A percentile compares a stretch with the other conserved stretches of the same genome.
Evolutionary conservation across 2,329 filamentous ascomycete genomes (phyloP).

Genomic region (Zopfia rhizophila): DNA sequence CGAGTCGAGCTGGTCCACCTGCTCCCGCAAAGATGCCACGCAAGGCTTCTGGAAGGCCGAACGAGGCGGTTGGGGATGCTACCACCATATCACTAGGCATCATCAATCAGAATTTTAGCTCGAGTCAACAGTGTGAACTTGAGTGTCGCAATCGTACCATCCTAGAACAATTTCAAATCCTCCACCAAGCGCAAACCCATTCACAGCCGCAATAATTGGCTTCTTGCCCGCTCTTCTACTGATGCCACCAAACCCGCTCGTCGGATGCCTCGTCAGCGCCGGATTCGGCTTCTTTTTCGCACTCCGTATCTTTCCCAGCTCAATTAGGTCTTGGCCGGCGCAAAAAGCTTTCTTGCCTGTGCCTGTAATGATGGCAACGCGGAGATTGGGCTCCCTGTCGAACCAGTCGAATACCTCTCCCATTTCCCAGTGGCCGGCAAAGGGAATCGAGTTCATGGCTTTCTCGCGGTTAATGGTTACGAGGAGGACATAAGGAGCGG

Average conservation of each 20-base stretch:
- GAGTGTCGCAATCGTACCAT: slow-evolving; percentile 54
- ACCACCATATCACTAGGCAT: slow-evolving; percentile 61
- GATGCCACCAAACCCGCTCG: slow-evolving; percentile 65
- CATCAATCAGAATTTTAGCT: slow-evolving; percentile 16
- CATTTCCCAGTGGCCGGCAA: slow-evolving; percentile 59
- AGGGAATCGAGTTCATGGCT: slow-evolving; percentile 59
- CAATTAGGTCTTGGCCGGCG: slow-evolving; percentile 66
- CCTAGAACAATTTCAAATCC: slow-evolving; percentile 68
- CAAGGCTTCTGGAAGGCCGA: slow-evolving; percentile 65
- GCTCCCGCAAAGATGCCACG: slow-evolving; percentile 65
- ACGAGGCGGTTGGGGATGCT: slow-evolving; percentile 62
- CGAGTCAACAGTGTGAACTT: slow-evolving; percentile 4
- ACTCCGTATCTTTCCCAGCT: slow-evolving; percentile 44
- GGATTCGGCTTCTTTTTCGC: slow-evolving; percentile 36
- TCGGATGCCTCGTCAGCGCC: slow-evolving; percentile 51
- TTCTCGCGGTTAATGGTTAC: slow-evolving; percentile 64
- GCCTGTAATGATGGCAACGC: slow-evolving; percentile 61
- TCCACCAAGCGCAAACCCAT: slow-evolving; percentile 67
- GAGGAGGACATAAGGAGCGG: slow-evolving; percentile 60
- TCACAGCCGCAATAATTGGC: slow-evolving; percentile 69
- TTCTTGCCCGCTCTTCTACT: slow-evolving; percentile 68
- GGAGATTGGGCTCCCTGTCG: slow-evolving; percentile 61
- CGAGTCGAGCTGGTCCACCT: slow-evolving; percentile 63
- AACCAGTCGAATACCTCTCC: slow-evolving; percentile 64
- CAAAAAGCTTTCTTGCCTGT: slow-evolving; percentile 65